Conservation (phyloP, 805 yeast species). For the Spencermartinsiella europaea region DNA sequence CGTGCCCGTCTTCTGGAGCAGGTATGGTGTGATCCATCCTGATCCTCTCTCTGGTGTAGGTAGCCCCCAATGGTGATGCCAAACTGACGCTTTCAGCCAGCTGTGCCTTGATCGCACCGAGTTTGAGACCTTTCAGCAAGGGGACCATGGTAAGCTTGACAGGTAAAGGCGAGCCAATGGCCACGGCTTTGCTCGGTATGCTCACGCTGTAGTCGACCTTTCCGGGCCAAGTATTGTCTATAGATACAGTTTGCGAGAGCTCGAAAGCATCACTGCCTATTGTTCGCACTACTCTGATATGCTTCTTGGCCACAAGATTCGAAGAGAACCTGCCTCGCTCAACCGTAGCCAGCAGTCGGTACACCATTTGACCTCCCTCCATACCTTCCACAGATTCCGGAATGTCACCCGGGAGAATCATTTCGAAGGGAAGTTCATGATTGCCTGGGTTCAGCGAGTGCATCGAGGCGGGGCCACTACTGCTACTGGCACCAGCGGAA, state of each 20-base stretch:
- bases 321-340: conserved; percentile 77
- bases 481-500: conserved; percentile 3
- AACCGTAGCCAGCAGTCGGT: conserved; percentile 66
- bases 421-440: conserved; percentile 85
- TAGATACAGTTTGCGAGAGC: conserved; percentile 83
- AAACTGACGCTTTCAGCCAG: conserved; percentile 62
- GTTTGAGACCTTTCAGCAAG: conserved; percentile 66
- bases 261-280: conserved; percentile 83
- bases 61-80: conserved; percentile 43
- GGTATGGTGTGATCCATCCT: conserved; percentile 48
- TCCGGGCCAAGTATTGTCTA: conserved; percentile 92
- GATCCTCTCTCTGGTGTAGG: conserved; percentile 57
- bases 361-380: conserved; percentile 51
- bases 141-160: conserved; percentile 73
- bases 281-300: conserved; percentile 77
- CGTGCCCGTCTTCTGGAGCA: conserved; percentile 37
- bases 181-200: conserved; percentile 81
- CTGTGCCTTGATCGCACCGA: conserved; percentile 68
- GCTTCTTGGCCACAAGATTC: conserved; percentile 61
- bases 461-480: conserved; percentile 3
- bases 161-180: conserved; percentile 77
- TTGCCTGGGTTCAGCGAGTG: conserved; percentile 46
- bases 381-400: conserved; percentile 89
- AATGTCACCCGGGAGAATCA: conserved; percentile 75
- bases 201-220: conserved; percentile 87